Conservation (phyloP, 768 basidiomycete genomes). For the Podaxis rugospora region DNA sequence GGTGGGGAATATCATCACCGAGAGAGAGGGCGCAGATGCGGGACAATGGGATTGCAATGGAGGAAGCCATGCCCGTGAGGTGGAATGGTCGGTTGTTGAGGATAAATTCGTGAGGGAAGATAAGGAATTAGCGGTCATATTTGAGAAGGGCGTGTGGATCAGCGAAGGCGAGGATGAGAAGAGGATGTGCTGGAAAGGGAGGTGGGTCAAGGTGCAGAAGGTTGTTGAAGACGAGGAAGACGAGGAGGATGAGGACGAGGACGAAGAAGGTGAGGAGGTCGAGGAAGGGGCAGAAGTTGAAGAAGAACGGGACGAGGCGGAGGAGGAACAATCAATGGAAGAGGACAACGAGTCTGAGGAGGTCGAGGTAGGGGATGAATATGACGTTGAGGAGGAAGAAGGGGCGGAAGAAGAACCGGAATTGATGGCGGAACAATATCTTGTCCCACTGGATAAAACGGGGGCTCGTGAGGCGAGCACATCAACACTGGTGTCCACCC, state of each 20-base stretch:
- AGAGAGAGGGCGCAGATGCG: slow-evolving; percentile 9
- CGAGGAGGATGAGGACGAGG: slow-evolving; percentile 21
- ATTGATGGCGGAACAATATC: background rate
- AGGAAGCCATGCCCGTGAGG: slow-evolving; percentile 20
- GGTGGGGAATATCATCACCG: slow-evolving; percentile 3
- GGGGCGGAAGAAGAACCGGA: background rate
- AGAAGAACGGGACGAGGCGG: slow-evolving; percentile 15
- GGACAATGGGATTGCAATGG: slow-evolving; percentile 2
- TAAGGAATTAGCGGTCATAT: slow-evolving; percentile 31
- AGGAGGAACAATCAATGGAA: background rate
- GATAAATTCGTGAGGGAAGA: slow-evolving; percentile 26
- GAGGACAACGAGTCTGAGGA: slow-evolving; percentile 9
- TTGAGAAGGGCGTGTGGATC: slow-evolving; percentile 29
- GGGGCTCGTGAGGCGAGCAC: background rate
- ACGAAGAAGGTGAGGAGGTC: slow-evolving; percentile 24
- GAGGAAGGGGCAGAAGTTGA: slow-evolving; percentile 18
- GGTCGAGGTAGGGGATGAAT: background rate
- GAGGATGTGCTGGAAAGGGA: slow-evolving; percentile 11
- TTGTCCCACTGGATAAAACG: background rate
- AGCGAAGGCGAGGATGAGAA: slow-evolving; percentile 1
- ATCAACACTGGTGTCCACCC: background rate
- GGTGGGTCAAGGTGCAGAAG: slow-evolving; percentile 23
- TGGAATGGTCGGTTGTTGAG: slow-evolving; percentile 29
- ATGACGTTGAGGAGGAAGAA: slow-evolving; percentile 6
- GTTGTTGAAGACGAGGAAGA: slow-evolving; percentile 26